Evolutionary conservation across 139 green algal species (phyloP).

Genomic region (Trebouxia sp.): DNA sequence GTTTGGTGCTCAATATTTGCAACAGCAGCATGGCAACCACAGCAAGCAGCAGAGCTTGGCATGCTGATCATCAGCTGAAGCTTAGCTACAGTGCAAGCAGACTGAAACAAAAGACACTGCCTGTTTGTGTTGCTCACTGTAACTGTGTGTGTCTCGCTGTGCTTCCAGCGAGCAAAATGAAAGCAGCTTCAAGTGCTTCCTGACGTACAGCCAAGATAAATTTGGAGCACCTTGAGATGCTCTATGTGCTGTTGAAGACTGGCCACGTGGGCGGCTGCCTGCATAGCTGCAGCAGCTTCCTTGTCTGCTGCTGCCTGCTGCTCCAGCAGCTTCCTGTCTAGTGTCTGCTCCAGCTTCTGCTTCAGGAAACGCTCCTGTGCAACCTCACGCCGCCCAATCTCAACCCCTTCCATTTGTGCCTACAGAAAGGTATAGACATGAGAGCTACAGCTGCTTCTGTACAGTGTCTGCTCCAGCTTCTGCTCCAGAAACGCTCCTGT

Average conservation of each 20-base stretch:
- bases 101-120: too few relatives aligned
- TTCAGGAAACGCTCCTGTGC: neutral
- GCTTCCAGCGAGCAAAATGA: too few relatives aligned
- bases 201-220: too few relatives aligned
- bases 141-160: too few relatives aligned
- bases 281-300: conserved; percentile 9
- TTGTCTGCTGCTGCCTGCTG: neutral
- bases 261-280: conserved; percentile 11
- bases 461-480: neutral
- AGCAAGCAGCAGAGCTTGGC: too few relatives aligned
- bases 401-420: neutral
- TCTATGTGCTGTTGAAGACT: neutral
- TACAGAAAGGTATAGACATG: neutral
- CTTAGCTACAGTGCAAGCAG: too few relatives aligned
- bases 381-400: neutral
- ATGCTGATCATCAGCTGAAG: too few relatives aligned
- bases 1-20: neutral
- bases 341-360: conserved; percentile 6
- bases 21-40: too few relatives aligned
- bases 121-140: too few relatives aligned
- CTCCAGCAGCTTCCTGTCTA: neutral
- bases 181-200: too few relatives aligned
- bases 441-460: neutral
- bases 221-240: neutral
- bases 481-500: neutral